Evolutionary conservation across 306 rosid genomes (phyloP), one percentile per base, ranked within the genome.

Genomic region (Dalbergia cultrata): DNA sequence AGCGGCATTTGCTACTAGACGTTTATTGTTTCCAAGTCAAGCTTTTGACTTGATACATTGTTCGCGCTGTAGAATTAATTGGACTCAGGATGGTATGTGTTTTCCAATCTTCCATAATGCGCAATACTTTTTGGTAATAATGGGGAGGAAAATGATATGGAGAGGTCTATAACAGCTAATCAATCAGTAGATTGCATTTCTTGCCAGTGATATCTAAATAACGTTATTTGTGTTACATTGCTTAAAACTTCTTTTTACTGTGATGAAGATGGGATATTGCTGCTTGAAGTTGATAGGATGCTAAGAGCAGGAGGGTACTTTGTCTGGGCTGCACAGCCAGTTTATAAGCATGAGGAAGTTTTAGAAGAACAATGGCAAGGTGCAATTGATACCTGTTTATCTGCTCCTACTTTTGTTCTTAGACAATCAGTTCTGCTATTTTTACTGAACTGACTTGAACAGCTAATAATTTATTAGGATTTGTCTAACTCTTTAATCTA

Each of bases 251-350:
- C 26, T 47, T 26, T 82, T 83, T 22, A 13, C 57, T 89, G 87
- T 71, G 76, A 70, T 89, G 90, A 79, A 95, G 99, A 91, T 89
- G 99, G 99, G 82, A 90, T 95, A 66, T 88, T 92, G 91, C 87
- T 95, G 69, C 94, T 93, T 81, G 99, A 95, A 90, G 92, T 93
- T 53, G 83, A 95, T 88, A 90, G 99, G 92, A 84, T 95, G 93
- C 92, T 95, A 72, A 87, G 99, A 76, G 90, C 87, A 53, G 99
- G 99, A 83, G 99, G 99, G 66, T 95, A 91, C 90, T 95, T 95
- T 88, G 97, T 88, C 62, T 95, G 99, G 99, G 99, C 99, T 52
- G 99, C 99, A 13, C 99, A 95, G 85, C 99, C 99, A 61, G 99
- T 93, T 80, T 95, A 95, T 80, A 95, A 95, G 89, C 99, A 95